Conservation (phyloP, 1,139 yeast species). For the Saccharomyces hybrid region DNA sequence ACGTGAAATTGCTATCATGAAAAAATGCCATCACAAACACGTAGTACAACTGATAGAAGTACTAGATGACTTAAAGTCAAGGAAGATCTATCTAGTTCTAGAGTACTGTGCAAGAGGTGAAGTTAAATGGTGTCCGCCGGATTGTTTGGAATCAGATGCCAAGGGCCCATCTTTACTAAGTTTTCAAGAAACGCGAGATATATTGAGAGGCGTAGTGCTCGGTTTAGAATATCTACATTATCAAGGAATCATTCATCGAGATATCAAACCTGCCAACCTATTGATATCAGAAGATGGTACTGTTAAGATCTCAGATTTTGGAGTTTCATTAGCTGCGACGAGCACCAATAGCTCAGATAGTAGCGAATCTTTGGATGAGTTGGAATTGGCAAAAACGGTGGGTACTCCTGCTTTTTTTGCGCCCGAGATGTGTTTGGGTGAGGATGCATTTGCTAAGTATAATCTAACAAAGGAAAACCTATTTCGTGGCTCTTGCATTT, state of each 20-base stretch:
- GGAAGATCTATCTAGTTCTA: conserved; percentile 81
- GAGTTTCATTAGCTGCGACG: conserved; percentile 78
- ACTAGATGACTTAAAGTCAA: conserved; percentile 73
- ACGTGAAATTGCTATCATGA: conserved; percentile 92
- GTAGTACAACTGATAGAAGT: conserved; percentile 84
- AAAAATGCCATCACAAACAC: conserved; percentile 85
- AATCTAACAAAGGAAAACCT: conserved; percentile 23
- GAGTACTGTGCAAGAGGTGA: conserved; percentile 94
- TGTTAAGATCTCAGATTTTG: conserved; percentile 93
- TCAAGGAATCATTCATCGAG: conserved; percentile 93
- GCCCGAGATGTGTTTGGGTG: conserved; percentile 30
- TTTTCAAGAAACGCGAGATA: conserved; percentile 57
- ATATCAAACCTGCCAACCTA: conserved; percentile 92
- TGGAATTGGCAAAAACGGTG: conserved; percentile 82
- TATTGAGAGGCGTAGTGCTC: conserved; percentile 76
- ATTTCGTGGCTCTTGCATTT: conserved; percentile 34
- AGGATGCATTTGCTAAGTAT: conserved; percentile 19
- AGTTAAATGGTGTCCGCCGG: conserved; percentile 58
- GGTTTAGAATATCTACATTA: conserved; percentile 90
- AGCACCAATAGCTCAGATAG: conserved; percentile 45
- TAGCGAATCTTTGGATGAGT: conserved; percentile 42
- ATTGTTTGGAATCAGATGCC: conserved; percentile 39
- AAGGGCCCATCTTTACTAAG: conserved; percentile 54
- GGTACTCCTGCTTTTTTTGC: conserved; percentile 75
- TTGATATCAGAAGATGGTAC: conserved; percentile 62